These are phyloP conservation scores for Blastomyces parvus DNA, from an alignment of 2,329 filamentous ascomycete genomes.

Conservation along the genomic window DNA sequence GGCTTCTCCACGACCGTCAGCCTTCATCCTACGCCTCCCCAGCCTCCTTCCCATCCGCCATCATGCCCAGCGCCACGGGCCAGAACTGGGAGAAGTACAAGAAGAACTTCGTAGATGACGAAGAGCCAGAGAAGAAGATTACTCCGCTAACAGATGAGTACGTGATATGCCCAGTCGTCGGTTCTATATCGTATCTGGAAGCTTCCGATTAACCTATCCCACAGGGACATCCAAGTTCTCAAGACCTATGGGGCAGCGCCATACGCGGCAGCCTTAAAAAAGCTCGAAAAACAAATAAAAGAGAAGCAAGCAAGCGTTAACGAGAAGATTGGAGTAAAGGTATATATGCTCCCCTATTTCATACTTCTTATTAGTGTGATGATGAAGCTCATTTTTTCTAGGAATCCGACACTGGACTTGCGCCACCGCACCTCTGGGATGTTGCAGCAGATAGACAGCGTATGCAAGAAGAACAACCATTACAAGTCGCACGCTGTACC, in stretches of 20 bases:
- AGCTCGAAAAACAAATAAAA: constrained; percentile 98
- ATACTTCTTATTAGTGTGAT: neutral
- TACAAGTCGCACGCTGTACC: constrained; percentile 95
- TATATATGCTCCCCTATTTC: constrained; percentile 15
- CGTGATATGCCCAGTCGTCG: constrained; percentile 27
- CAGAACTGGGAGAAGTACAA: constrained; percentile 97
- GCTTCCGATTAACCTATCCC: constrained; percentile 23
- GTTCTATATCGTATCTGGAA: neutral
- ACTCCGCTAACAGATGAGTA: constrained; percentile 94
- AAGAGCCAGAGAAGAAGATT: constrained; percentile 99
- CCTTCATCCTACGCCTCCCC: neutral
- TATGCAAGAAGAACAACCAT: constrained; percentile 95
- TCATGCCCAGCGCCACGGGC: constrained; percentile 88
- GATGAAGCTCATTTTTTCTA: constrained; percentile 29
- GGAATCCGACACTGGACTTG: constrained; percentile 97
- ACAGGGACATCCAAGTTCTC: constrained; percentile 94
- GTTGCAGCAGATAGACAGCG: constrained; percentile 94
- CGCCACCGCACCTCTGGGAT: constrained; percentile 97
- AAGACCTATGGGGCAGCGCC: constrained; percentile 98
- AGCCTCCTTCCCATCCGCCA: constrained; percentile 28
- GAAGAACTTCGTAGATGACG: constrained; percentile 94
- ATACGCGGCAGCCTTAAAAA: constrained; percentile 87
- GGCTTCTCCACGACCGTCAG: neutral
- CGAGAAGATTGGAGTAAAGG: constrained; percentile 76
- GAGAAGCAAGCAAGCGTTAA: constrained; percentile 97